A percentile compares a stretch with the other conserved stretches of the same genome.
Conservation (phyloP, 2,329 filamentous ascomycete species). For the Aureobasidium sp. region DNA sequence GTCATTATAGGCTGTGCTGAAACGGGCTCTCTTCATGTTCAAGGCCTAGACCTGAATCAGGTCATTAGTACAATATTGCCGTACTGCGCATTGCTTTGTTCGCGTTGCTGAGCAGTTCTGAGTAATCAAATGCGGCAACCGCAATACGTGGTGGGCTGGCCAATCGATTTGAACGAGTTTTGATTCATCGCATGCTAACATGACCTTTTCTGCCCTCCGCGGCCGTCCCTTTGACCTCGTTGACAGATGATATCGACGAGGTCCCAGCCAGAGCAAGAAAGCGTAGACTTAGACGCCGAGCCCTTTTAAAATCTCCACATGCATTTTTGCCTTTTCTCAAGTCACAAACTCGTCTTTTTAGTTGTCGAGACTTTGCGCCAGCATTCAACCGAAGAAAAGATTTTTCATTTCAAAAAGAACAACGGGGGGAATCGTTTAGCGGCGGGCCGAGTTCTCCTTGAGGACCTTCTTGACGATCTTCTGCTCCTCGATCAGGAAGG, state of each 20-base stretch:
- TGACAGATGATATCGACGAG: neutral
- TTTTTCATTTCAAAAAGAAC: constrained; percentile 12
- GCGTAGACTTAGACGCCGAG: constrained; percentile 9
- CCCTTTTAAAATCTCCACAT: constrained; percentile 11
- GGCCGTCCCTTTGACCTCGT: constrained; percentile 1
- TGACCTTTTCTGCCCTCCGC: constrained; percentile 11
- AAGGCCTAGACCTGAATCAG: neutral
- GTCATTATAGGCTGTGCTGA: no score
- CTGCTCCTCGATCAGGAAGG: constrained; percentile 99
- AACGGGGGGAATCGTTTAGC: constrained; percentile 10
- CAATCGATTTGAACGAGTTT: constrained; percentile 12
- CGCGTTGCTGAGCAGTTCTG: neutral
- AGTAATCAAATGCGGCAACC: neutral
- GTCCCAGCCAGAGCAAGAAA: constrained; percentile 6
- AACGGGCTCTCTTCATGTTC: neutral
- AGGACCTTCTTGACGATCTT: constrained; percentile 99
- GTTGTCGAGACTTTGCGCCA: constrained; percentile 10
- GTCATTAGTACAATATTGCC: neutral
- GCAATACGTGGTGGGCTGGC: neutral
- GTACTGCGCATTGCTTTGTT: neutral
- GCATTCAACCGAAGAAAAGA: constrained; percentile 12
- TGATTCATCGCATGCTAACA: constrained; percentile 15
- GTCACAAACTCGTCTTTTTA: constrained; percentile 10
- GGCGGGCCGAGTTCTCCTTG: constrained; percentile 60
- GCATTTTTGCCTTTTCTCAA: constrained; percentile 10